A percentile compares a stretch with the other conserved stretches of the same genome.
Conservation (phyloP, 2,329 filamentous ascomycete species). For the Blastomyces emzantsi region DNA sequence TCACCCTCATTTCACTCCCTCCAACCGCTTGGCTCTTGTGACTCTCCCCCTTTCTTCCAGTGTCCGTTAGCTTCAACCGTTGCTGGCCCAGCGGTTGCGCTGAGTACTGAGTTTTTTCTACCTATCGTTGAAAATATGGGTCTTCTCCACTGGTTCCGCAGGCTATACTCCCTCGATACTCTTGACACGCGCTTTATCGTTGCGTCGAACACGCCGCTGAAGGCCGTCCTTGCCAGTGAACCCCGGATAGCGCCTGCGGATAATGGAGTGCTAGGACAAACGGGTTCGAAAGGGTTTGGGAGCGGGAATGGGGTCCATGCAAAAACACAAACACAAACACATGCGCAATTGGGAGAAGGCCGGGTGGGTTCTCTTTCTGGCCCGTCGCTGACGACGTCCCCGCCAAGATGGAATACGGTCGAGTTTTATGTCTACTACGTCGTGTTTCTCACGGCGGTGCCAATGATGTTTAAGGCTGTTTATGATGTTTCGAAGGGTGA, state of each 20-base stretch:
- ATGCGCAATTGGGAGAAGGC: constrained; percentile 17
- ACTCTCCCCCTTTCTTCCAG: not conserved
- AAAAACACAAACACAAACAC: not conserved
- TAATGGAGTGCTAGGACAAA: constrained; percentile 15
- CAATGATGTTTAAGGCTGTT: constrained; percentile 84
- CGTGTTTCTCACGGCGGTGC: constrained; percentile 57
- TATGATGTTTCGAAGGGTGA: constrained; percentile 75
- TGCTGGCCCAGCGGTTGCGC: not conserved
- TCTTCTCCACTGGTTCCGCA: constrained; percentile 41
- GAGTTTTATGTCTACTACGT: constrained; percentile 80
- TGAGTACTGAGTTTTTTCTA: not conserved
- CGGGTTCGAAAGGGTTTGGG: not conserved
- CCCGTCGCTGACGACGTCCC: constrained; percentile 24
- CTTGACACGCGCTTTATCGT: constrained; percentile 65
- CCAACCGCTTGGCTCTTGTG: no score
- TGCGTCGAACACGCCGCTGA: constrained; percentile 59
- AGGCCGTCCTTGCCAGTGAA: constrained; percentile 45
- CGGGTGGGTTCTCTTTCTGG: constrained; percentile 35
- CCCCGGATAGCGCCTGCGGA: constrained; percentile 29
- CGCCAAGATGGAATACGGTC: constrained; percentile 71
- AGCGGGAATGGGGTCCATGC: not conserved
- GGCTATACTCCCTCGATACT: constrained; percentile 56
- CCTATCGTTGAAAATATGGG: constrained; percentile 30
- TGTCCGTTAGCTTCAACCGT: not conserved
- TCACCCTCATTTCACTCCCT: not conserved